Conservation (phyloP, 2,329 filamentous ascomycete species). For the Aspergillus ruber region DNA sequence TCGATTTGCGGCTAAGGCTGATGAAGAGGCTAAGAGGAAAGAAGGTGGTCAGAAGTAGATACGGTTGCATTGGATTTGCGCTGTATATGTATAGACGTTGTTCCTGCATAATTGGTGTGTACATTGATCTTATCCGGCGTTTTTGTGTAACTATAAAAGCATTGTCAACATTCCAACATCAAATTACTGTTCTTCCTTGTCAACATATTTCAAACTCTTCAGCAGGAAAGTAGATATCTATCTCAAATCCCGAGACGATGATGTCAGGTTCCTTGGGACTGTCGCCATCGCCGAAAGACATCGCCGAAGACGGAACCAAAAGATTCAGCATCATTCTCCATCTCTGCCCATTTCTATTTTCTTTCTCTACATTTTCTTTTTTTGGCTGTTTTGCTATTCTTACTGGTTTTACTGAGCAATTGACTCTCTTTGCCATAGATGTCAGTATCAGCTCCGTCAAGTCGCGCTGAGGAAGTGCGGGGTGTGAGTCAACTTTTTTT, state of each 20-base stretch:
- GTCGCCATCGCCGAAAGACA: slow-evolving; percentile 16
- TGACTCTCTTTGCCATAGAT: slow-evolving; percentile 11
- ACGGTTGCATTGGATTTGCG: background rate
- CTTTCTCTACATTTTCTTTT: background rate
- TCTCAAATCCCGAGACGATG: slow-evolving; percentile 4
- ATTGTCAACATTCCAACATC: background rate
- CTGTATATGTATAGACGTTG: background rate
- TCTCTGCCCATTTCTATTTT: background rate
- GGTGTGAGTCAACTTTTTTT: slow-evolving; percentile 27
- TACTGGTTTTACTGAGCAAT: slow-evolving; percentile 7
- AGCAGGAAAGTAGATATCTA: background rate
- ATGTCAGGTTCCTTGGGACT: slow-evolving; percentile 16
- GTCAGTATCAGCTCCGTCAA: slow-evolving; percentile 15
- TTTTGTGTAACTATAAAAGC: background rate
- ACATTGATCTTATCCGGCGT: background rate
- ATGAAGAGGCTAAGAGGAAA: slow-evolving; percentile 10
- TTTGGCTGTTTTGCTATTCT: slow-evolving; percentile 6
- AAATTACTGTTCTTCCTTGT: background rate
- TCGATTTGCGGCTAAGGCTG: slow-evolving; percentile 44
- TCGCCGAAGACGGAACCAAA: slow-evolving; percentile 3
- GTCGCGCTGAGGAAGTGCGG: slow-evolving; percentile 37
- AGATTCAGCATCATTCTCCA: background rate
- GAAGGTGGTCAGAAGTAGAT: background rate
- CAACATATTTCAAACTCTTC: background rate
- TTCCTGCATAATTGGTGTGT: background rate